These are phyloP conservation scores for Candida tammaniensis DNA, from an alignment of 805 yeast genomes.

Conservation along the genomic window DNA sequence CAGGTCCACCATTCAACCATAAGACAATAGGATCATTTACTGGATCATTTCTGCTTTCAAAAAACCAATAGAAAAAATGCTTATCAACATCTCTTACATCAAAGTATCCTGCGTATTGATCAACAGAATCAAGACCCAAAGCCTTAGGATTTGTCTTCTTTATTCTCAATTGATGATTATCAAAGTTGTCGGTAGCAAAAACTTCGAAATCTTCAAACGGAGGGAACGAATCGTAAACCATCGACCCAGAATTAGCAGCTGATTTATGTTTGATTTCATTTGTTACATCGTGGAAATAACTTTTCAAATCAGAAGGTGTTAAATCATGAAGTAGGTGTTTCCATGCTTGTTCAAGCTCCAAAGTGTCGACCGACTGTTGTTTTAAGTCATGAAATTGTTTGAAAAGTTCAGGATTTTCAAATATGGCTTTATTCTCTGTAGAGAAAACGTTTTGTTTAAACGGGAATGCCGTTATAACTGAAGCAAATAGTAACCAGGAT, in stretches of 20 bases:
- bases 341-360: conserved; percentile 7
- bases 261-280: not conserved
- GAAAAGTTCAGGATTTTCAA: conserved; percentile 11
- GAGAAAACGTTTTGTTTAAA: conserved; percentile 9
- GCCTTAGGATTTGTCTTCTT: conserved; percentile 40
- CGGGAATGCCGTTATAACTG: conserved; percentile 1
- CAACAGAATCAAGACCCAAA: conserved; percentile 74
- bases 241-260: not conserved
- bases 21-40: conserved; percentile 27
- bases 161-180: conserved; percentile 9
- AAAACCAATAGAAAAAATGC: conserved; percentile 32
- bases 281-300: conserved; percentile 2
- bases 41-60: conserved; percentile 33
- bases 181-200: conserved; percentile 3
- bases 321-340: conserved; percentile 1
- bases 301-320: conserved; percentile 3
- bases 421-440: conserved; percentile 7
- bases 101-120: conserved; percentile 79
- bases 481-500: too few relatives aligned
- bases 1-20: conserved; percentile 35
- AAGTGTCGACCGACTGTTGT: conserved; percentile 1
- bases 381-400: conserved; percentile 8
- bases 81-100: conserved; percentile 69
- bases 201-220: conserved; percentile 8
- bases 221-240: not conserved